Base-by-base conservation (phyloP, 179 eudicot genomes). In the Nepenthes alata region DNA sequence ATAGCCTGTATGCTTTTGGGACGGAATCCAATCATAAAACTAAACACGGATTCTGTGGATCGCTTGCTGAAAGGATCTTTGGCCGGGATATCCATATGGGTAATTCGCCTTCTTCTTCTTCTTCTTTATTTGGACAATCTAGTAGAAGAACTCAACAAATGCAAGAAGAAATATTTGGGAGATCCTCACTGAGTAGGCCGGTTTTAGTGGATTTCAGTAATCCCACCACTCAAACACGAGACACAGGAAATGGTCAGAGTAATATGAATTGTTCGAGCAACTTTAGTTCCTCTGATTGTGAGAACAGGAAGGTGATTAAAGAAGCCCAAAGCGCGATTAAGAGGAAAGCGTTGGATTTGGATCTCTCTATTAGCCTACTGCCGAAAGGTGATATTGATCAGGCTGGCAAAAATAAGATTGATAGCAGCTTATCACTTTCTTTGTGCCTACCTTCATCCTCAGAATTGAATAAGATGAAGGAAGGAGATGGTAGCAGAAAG, bases 341-440 rank as follows among this genome's bases (percentile, higher is more conserved):
- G 65, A 82, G 95, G 62, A 83, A 82, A 70, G 59, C 64, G 60
- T 5, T 81, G 14, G 89, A 88, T 67, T 72, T 88, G 65, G 82
- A 78, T 59, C 81, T 88, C 0, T 83, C 95, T 16, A 66, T 88
- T 16, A 63, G 76, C 71, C 67, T 75, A 62, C 62, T 69, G 59
- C 74, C 74, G 39, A 77, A 74, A 47, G 38, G 44, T n/a, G 68
- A 65, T 16, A 48, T 54, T 15, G 36, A 54, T 37, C 35, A 61
- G 53, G 50, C 36, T 61, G 41, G 38, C 62, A 14, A 68, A 58
- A 7, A 59, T 6, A 2, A 59, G 16, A 61, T 12, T 11, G 9
- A 57, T 48, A 70, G 37, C 4, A 62, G 72, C 38, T 66, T 87
- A 66, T 82, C 88, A 41, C 81, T 84, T 12, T 78, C 84, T 37